Evolutionary conservation across 2,329 filamentous ascomycete species (phyloP).

Genomic region (Grosmannia serpens): DNA sequence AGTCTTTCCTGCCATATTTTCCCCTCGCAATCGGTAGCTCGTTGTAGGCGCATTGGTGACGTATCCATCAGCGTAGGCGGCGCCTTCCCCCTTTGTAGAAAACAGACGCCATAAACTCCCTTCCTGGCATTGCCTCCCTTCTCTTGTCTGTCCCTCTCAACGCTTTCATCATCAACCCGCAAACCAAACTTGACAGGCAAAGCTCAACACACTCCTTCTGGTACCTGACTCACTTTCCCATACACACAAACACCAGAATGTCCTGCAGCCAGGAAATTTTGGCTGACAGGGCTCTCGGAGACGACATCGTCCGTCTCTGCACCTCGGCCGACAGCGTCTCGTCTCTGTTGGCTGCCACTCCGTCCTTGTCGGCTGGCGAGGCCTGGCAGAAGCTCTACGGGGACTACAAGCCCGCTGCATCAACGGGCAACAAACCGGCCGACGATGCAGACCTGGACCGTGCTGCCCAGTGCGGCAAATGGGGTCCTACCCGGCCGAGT

Average conservation of each 20-base stretch:
- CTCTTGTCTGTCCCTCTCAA: not conserved
- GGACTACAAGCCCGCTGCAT: conserved; percentile 11
- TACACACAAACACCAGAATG: not conserved
- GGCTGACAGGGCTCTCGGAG: conserved; percentile 22
- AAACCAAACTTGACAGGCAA: not conserved
- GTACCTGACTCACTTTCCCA: not conserved
- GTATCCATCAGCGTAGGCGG: not conserved
- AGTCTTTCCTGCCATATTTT: not conserved
- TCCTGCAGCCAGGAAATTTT: not conserved
- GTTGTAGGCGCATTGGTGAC: not conserved
- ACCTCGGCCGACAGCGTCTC: conserved; percentile 43
- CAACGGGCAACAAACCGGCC: conserved; percentile 4
- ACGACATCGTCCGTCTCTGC: conserved; percentile 40
- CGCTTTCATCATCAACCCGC: not conserved
- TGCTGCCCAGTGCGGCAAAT: conserved; percentile 53
- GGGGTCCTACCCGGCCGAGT: conserved; percentile 51
- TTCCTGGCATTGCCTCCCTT: not conserved
- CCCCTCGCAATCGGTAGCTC: not conserved
- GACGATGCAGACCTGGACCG: conserved; percentile 34
- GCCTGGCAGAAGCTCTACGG: conserved; percentile 46
- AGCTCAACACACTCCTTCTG: not conserved
- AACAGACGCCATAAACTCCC: not conserved
- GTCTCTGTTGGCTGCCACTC: conserved; percentile 41
- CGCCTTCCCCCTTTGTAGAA: not conserved
- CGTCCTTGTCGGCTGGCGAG: conserved; percentile 37